Base-by-base conservation (phyloP, 2,329 filamentous ascomycete species). In the Talaromyces rugulosus region DNA sequence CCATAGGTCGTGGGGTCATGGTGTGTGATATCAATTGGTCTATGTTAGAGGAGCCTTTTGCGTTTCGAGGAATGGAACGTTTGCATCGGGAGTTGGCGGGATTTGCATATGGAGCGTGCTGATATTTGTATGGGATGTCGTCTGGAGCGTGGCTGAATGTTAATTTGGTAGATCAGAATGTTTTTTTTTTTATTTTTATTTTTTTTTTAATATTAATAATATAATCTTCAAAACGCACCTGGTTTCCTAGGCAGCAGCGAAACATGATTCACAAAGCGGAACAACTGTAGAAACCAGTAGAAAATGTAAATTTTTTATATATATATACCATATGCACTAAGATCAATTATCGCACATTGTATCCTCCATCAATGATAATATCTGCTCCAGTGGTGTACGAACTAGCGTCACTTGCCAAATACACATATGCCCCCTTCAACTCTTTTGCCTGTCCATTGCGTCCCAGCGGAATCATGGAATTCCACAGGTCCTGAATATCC, bases 371-470 rank as follows among this genome's bases (percentile, higher is more conserved):
- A 62, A 83, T 78, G 54, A 78, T 67, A 53, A 82, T 66, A 63
- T 83, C 79, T 5, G 74, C 71, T 33, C 81, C 81, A 9, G 81
- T 82, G 71, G 77, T 82, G 65, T 82, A 83, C 9, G 75, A 75
- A 56, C 78, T 81, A 3, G 80, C 80, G 72, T 82, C 78, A 59
- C 74, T 78, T 44, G 75, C 75, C 44, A 81, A 69, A 65, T 81
- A 82, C n/a, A 82, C 78, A 61, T 82, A 82, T 7, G 79, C 79
- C 5, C 84, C 86, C 80, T 88, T 88, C 65, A 88, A 77, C 77
- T 88, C 86, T 77, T 86, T 87, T 3, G 85, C 85, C 68, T 88
- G 82, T 30, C 83, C 86, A 64, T 87, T 81, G 63, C 86, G 81
- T 42, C 84, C 82, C 77, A 86, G 78, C 4, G 84, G 84, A 65